Evolutionary conservation across 495 filamentous ascomycete genomes (phyloP).

Genomic region (Hypoxylon perforatum): DNA sequence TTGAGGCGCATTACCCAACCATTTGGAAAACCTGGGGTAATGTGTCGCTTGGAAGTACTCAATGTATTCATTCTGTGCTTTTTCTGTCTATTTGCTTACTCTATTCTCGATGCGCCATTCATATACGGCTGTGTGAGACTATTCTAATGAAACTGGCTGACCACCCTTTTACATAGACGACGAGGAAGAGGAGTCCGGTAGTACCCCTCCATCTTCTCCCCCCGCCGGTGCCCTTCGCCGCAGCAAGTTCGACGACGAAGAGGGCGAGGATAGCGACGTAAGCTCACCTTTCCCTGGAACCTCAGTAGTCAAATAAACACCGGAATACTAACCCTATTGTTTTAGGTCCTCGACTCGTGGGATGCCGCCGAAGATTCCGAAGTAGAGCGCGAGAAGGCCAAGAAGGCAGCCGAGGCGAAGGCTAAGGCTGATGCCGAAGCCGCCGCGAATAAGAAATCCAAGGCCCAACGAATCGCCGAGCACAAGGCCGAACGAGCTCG

Average conservation of each 20-base stretch:
- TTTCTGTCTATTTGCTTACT: slow-evolving; percentile 28
- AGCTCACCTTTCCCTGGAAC: slow-evolving; percentile 32
- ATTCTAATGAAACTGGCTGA: slow-evolving; percentile 45
- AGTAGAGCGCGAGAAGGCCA: slow-evolving; percentile 92
- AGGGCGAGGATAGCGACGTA: slow-evolving; percentile 87
- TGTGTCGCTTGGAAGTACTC: slow-evolving; percentile 2
- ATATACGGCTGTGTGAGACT: slow-evolving; percentile 10
- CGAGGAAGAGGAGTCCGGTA: slow-evolving; percentile 74
- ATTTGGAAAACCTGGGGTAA: slow-evolving; percentile 13
- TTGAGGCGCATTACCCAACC: slow-evolving; percentile 13
- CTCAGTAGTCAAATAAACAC: not conserved
- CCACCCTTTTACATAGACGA: slow-evolving; percentile 61
- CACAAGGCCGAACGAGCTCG: slow-evolving; percentile 64
- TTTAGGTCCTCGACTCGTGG: slow-evolving; percentile 93
- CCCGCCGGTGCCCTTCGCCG: slow-evolving; percentile 61
- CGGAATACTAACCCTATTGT: slow-evolving; percentile 11
- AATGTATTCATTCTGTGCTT: slow-evolving; percentile 26
- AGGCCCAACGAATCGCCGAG: slow-evolving; percentile 88
- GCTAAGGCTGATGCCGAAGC: slow-evolving; percentile 91
- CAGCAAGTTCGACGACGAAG: slow-evolving; percentile 91
- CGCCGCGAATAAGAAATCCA: slow-evolving; percentile 92
- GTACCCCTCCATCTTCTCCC: slow-evolving; percentile 70
- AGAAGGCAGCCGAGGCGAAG: slow-evolving; percentile 84
- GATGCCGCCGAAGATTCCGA: slow-evolving; percentile 97
- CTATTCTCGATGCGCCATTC: slow-evolving; percentile 33